Evolutionary conservation across 352 stramenopile species (phyloP), one percentile per base, ranked within the genome.

Genomic region (Blastocystis sp.): DNA sequence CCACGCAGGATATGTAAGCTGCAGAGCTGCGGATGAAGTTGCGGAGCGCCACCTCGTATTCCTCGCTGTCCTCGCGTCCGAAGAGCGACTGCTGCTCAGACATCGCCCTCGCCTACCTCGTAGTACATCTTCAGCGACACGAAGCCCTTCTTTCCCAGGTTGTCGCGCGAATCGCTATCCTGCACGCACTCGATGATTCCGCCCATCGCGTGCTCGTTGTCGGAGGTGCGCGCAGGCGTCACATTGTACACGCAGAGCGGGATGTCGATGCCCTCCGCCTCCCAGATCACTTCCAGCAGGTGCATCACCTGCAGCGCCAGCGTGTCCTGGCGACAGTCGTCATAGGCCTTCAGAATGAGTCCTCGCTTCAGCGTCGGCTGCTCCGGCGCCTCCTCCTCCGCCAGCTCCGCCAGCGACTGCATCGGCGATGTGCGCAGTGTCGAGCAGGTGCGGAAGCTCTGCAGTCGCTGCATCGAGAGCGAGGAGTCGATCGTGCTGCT

Each of bases 1-100:
- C 18, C 21, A 85, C 16, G n/a, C 86, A 56, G 34, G 44, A 86
- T 64, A 86, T 49, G 8, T 71, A 84, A 1, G 79, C 63, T 6
- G 59, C 90, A 9, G 91, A 87, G 72, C 92, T 93, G 88, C 93
- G 89, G 40, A 93, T 90, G 79, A 94, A 94, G 84, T 93, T 93
- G 61, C 92, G 87, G 51, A 93, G 88, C 0, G 91, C 91, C 67
- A 91, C 89, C 21, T 89, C 89, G 38, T 93, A 88, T 49, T 93
- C 51, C 32, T 79, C 9, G 86, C 73, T 44, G 21, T 73, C 73
- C 29, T 64, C 44, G 6, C 54, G 36, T 0, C 73, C 73, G n/a
- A 84, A 84, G 14, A 73, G 49, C 8, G 73, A 69, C 73, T 84
- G 59, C 57, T 21, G 21, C 49, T 27, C 29, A 57, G 51, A 57